A percentile compares a stretch with the other conserved stretches of the same genome.
phyloP scores from a whole-genome alignment of 352 stramenopile genomes.

The Pythium dissimile region DNA sequence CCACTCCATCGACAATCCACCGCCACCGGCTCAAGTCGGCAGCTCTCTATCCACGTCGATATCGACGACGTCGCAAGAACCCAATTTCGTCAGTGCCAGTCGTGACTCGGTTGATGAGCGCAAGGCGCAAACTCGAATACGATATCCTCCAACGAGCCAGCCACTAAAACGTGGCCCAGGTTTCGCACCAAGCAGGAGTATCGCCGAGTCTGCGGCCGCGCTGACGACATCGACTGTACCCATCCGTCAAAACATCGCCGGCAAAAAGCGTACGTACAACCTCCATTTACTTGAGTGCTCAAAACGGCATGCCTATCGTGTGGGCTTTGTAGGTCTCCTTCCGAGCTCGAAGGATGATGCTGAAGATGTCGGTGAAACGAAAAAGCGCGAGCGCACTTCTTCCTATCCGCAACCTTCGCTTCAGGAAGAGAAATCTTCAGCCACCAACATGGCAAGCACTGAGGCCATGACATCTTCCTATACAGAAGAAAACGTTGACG shows the following conservation, averaged over 20 bases:
- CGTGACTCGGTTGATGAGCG: conserved; percentile 26
- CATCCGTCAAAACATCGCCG: not conserved
- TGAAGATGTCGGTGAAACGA: not conserved
- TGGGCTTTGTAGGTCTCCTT: conserved; percentile 9
- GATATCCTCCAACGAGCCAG: conserved; percentile 23
- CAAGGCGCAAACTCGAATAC: conserved; percentile 40
- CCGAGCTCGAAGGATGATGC: not conserved
- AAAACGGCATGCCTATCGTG: too few species aligned
- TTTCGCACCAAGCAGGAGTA: conserved; percentile 21
- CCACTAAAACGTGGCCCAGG: conserved; percentile 20
- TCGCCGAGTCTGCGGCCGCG: conserved; percentile 14
- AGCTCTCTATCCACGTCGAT: not conserved
- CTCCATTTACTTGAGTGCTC: not conserved
- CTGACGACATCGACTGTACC: not conserved
- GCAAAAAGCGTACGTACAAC: conserved; percentile 22
- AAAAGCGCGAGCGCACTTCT: conserved; percentile 12
- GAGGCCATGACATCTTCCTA: not conserved
- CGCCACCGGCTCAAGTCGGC: conserved; percentile 5
- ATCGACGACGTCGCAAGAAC: not conserved
- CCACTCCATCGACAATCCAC: conserved; percentile 23
- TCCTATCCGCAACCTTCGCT: not conserved
- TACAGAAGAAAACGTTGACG: not conserved
- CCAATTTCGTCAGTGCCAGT: conserved; percentile 3
- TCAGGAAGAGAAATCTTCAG: not conserved
- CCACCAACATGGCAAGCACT: not conserved